Evolutionary conservation across 768 basidiomycete species (phyloP), one percentile per base, ranked within the genome.

Genomic region (Boletus edulis): DNA sequence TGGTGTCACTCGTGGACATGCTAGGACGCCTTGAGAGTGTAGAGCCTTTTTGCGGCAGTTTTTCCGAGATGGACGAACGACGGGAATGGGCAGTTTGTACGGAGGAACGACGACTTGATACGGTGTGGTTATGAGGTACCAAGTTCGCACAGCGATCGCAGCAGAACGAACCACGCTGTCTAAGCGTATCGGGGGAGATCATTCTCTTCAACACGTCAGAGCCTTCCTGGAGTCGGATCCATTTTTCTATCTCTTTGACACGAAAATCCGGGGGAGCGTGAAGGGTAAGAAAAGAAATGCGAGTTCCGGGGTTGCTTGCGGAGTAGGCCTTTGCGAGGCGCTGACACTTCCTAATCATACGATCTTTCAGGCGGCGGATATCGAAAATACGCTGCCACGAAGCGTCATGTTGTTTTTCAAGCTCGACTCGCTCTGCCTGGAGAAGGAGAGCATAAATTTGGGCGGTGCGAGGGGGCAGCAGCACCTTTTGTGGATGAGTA

Each of bases 331-430:
- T 82, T 43, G 81, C 79, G 42, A 89, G 72, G 52, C 84, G 81
- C 59, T 83, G 82, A 65, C 86, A 89, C 64, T 89, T 90, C 68
- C 87, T 84, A 58, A 89, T 83, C 87, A 89, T 88, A 55, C 88
- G 81, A 67, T 90, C 87, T 73, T 90, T 90, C 63, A 90, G 76
- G 59, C 83, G 87, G 14, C 87, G 86, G 46, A 90, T 86, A 66
- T 88, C 80, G 57, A 87, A 74, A 62, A 90, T 79, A 58, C 83
- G 81, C 46, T 86, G 80, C 86, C 85, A 89, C 54, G 81, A 80
- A 20, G 84, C 76, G 34, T 72, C 64, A 4, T 73, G 73, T 54
- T 81, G 81, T 68, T 81, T 85, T 40, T 75, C 75, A 20, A 90
- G 78, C 63, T 89, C 88, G 27, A 73, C 71, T 6, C 72, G 70